Conservation (phyloP, 805 yeast species). For the Candida loeiensis region DNA sequence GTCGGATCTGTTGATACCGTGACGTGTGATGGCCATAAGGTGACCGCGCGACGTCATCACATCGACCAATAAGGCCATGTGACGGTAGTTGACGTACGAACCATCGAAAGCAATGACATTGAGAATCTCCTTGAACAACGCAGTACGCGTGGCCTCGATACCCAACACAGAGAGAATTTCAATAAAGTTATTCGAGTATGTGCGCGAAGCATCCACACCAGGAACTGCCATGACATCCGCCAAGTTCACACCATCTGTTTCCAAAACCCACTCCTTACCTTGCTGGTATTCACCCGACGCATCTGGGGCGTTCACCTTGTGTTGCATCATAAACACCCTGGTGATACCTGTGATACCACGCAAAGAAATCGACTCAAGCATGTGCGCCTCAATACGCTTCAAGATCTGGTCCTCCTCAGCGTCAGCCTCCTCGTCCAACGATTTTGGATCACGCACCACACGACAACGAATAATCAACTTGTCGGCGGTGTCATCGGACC, state of each 20-base stretch:
- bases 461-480: conserved; percentile 96
- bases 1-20: conserved; percentile 97
- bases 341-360: conserved; percentile 95
- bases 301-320: conserved; percentile 68
- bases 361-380: conserved; percentile 90
- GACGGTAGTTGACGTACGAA: conserved; percentile 98
- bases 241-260: conserved; percentile 96
- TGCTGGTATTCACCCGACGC: conserved; percentile 83
- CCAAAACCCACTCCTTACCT: conserved; percentile 96
- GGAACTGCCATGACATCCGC: conserved; percentile 93
- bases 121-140: conserved; percentile 88
- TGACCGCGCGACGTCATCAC: conserved; percentile 99
- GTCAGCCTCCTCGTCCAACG: conserved; percentile 88
- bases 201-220: conserved; percentile 88
- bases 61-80: conserved; percentile 95
- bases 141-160: conserved; percentile 96
- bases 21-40: conserved; percentile 98
- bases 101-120: conserved; percentile 99
- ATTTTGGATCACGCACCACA: conserved; percentile 94
- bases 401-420: conserved; percentile 96
- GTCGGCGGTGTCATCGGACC: conserved; percentile 99
- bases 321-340: conserved; percentile 87
- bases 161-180: conserved; percentile 94
- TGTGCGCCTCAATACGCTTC: conserved; percentile 91
- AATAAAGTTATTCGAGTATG: conserved; percentile 94